These are phyloP conservation scores for Calonectria hawksworthii DNA, from an alignment of 2,329 filamentous ascomycete species.

Conservation along the genomic window DNA sequence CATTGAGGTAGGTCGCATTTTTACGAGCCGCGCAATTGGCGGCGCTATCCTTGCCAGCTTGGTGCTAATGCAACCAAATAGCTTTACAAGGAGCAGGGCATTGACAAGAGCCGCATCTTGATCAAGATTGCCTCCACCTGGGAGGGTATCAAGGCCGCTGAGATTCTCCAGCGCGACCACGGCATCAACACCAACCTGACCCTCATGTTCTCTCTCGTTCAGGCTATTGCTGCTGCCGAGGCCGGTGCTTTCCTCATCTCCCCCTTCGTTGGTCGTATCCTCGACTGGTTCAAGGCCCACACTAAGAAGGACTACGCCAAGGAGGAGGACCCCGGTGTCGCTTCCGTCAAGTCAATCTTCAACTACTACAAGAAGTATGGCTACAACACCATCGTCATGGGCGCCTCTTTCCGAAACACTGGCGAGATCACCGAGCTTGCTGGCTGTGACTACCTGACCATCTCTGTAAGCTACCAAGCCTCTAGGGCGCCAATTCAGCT, in stretches of 20 bases:
- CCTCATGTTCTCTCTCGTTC: constrained; percentile 95
- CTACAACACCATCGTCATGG: constrained; percentile 99
- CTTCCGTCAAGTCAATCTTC: constrained; percentile 93
- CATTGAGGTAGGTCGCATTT: constrained; percentile 78
- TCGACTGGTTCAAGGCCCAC: constrained; percentile 99
- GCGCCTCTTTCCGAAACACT: constrained; percentile 95
- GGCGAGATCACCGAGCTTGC: constrained; percentile 99
- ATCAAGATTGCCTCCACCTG: constrained; percentile 99
- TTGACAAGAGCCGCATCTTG: constrained; percentile 92
- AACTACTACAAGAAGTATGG: constrained; percentile 99
- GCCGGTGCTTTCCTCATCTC: constrained; percentile 98
- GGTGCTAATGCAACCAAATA: constrained; percentile 52
- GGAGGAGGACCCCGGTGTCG: constrained; percentile 95
- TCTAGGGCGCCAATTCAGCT: background rate
- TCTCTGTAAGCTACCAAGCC: constrained; percentile 75
- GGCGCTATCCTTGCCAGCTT: background rate
- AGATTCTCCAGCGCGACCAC: constrained; percentile 96
- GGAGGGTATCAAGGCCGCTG: constrained; percentile 99
- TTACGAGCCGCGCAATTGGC: background rate
- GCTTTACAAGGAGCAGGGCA: constrained; percentile 95
- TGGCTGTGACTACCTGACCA: constrained; percentile 98
- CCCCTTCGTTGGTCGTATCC: constrained; percentile 98
- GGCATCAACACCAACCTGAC: constrained; percentile 99
- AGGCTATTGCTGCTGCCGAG: constrained; percentile 97
- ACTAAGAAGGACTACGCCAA: constrained; percentile 94